Evolutionary conservation across 2,329 filamentous ascomycete species (phyloP), one percentile per base, ranked within the genome.

Genomic region (Colletotrichum sp.): DNA sequence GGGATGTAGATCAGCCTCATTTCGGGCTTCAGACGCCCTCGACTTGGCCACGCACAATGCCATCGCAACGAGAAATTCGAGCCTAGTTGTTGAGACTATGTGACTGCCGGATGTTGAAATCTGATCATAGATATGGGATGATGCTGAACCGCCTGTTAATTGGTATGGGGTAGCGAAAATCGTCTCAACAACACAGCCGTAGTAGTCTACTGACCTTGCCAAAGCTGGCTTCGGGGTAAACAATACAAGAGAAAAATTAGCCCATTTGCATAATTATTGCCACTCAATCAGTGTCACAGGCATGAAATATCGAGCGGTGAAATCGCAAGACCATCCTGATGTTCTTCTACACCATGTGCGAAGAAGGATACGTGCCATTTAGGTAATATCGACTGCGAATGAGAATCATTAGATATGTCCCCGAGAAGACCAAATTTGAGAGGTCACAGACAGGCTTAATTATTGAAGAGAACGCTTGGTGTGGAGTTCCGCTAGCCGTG

Each of bases 41-140:
- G 43, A n/a, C 43, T 48, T 12, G 39, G 6, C 0, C 6, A 12
- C 10, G 0, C 18, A 48, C 18, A 18, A 48, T n/a, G 18, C 39
- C 39, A 48, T 48, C 39, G 18, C 22, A 22, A 12, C 4, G 39
- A 48, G 9, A 48, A n/a, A n/a, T 18, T 22, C 18, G n/a, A 22
- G 43, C 10, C 43, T 22, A 48, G 43, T 7, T 2, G 18, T 48
- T n/a, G 39, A 22, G 18, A 22, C 2, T 22, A 48, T 48, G 18
- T 6, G 39, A 12, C 18, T 48, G 18, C 0, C 2, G 39, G 0
- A 12, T 7, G 18, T 22, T 3, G 1, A 48, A 48, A 48, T 0
- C 18, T 48, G 39, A 2, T 0, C 9, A 7, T 0, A 12, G 2
- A 18, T 22, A 13, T 48, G 0, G 39, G 39, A 48, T 22, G 39